These are phyloP conservation scores for Kwoniella botswanensis DNA, from an alignment of 768 basidiomycete species.

Conservation along the genomic window DNA sequence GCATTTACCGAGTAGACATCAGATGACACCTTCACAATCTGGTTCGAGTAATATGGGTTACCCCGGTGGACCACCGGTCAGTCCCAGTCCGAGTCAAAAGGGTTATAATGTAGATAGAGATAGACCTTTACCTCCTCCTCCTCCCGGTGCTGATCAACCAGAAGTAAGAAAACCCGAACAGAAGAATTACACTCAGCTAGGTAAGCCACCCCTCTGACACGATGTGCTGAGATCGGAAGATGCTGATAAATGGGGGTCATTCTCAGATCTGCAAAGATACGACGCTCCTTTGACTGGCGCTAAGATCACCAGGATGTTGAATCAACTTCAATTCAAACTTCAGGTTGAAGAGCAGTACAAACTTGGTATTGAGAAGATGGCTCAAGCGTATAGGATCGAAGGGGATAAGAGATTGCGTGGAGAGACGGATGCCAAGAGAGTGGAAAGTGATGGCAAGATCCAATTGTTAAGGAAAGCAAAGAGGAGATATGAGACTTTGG, in stretches of 20 bases:
- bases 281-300: conserved; percentile 95
- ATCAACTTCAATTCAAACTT: conserved; percentile 98
- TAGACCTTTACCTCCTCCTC: conserved; percentile 53
- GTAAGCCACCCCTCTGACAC: conserved; percentile 30
- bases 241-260: too few species aligned
- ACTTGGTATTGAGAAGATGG: conserved; percentile 98
- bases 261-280: conserved; percentile 88
- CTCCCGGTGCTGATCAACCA: conserved; percentile 27
- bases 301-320: conserved; percentile 96
- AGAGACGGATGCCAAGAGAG: conserved; percentile 89
- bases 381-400: conserved; percentile 90
- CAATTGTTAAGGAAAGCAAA: conserved; percentile 88
- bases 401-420: conserved; percentile 94
- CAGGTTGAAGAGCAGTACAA: conserved; percentile 98
- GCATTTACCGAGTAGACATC: conserved; percentile 2
- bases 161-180: conserved; percentile 27
- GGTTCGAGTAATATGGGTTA: conserved; percentile 8
- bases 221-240: too few species aligned
- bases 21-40: conserved; percentile 24
- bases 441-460: conserved; percentile 96
- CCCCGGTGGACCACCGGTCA: conserved; percentile 14
- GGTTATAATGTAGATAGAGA: conserved; percentile 35
- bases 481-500: conserved; percentile 93
- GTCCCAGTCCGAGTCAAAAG: conserved; percentile 41
- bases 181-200: conserved; percentile 57